These are phyloP conservation scores for Fraxinus paxiana DNA, from an alignment of 305 asterid species.

Conservation along the genomic window DNA sequence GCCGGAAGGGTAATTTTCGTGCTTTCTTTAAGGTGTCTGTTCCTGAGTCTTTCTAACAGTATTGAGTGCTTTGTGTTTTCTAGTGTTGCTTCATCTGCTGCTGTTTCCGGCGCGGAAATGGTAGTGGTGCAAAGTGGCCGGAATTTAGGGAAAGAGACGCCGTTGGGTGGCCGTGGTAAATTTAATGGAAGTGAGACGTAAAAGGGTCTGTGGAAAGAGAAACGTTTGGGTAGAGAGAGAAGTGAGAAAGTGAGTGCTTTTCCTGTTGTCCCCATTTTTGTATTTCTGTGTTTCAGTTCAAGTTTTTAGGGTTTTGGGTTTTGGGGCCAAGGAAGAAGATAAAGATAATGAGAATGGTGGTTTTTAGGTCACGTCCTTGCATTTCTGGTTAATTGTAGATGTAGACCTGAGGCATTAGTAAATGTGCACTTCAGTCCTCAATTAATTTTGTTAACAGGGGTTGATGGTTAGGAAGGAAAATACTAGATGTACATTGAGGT, in stretches of 20 bases:
- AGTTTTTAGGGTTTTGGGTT: constrained; percentile 28
- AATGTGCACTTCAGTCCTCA: background rate
- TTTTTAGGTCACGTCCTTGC: constrained; percentile 4
- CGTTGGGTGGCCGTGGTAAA: constrained; percentile 21
- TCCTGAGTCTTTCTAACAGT: constrained; percentile 72
- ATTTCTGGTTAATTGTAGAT: background rate
- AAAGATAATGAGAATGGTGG: background rate
- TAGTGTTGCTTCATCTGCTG: constrained; percentile 32
- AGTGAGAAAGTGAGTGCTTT: constrained; percentile 57
- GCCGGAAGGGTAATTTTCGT: constrained; percentile 27
- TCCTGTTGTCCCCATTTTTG: constrained; percentile 59
- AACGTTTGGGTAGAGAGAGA: constrained; percentile 44
- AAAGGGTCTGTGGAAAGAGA: constrained; percentile 38
- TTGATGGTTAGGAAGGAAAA: background rate
- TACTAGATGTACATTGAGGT: too few species aligned
- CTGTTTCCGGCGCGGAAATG: constrained; percentile 28
- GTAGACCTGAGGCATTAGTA: background rate
- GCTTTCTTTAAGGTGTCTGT: constrained; percentile 77
- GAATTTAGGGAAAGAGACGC: constrained; percentile 50
- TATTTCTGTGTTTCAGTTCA: background rate
- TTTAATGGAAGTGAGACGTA: constrained; percentile 23
- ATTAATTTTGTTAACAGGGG: background rate
- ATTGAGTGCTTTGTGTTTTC: constrained; percentile 75
- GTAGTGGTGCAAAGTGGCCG: constrained; percentile 58
- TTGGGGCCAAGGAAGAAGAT: constrained; percentile 24